Conservation (phyloP, 202 grass and related monocot genomes). For the Zizania palustris region DNA sequence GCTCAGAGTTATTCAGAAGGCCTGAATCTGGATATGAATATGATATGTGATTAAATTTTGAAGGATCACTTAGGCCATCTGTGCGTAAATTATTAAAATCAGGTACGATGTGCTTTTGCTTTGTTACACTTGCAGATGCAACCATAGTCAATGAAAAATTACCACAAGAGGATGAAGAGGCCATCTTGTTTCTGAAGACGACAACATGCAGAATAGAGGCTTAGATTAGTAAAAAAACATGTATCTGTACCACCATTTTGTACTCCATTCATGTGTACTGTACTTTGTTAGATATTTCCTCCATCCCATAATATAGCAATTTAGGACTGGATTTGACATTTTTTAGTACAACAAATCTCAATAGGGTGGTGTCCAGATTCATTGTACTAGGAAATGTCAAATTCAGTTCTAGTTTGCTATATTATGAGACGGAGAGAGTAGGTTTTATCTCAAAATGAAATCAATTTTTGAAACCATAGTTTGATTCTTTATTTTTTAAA, state of each 20-base stretch:
- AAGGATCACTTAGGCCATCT: not conserved
- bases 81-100: not conserved
- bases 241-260: slow-evolving; percentile 21
- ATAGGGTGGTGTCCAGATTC: too few species aligned
- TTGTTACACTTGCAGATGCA: not conserved
- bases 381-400: too few species aligned
- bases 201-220: slow-evolving; percentile 4
- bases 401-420: too few species aligned
- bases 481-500: too few species aligned
- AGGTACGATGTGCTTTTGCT: not conserved
- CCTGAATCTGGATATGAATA: slow-evolving; percentile 20
- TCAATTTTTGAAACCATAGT: not conserved
- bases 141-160: not conserved
- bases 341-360: too few species aligned
- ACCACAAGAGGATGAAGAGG: not conserved
- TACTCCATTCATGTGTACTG: slow-evolving; percentile 7
- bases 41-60: not conserved
- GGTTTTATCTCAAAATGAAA: slow-evolving; percentile 13
- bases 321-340: too few species aligned
- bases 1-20: slow-evolving; percentile 87
- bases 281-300: slow-evolving; percentile 23
- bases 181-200: not conserved
- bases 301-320: too few species aligned
- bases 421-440: too few species aligned
- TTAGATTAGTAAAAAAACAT: slow-evolving; percentile 30